Base-by-base conservation (phyloP, 768 basidiomycete species). In the Grammothele lineata region DNA sequence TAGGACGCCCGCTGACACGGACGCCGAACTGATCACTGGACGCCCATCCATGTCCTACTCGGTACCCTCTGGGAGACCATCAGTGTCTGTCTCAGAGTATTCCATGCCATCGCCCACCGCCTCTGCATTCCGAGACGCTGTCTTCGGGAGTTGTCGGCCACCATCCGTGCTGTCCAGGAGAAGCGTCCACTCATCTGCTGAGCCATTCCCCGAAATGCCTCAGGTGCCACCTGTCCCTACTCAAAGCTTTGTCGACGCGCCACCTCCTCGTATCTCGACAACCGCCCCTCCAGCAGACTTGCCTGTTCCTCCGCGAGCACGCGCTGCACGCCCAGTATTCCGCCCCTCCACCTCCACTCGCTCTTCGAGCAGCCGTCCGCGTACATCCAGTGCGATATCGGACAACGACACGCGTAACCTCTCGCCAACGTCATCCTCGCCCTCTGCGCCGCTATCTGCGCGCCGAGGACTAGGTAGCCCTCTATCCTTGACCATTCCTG, bases 51-150 rank as follows among this genome's bases (percentile, higher is more conserved):
- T 80, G 49, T 70, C 77, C 17, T 53, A 79, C 37, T 82, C 82
- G 19, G 62, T 76, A 3, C 59, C 63, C 60, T 54, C 73, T 10
- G 73, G 70, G 53, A 72, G 82, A 33, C 76, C 70, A 3, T 85
- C 85, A 17, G 53, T 57, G 30, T 51, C 52, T 14, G 49, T 81
- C 23, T 86, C 85, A 11, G 77, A 81, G 44, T 83, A 84, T 61
- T 82, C 84, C 9, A 79, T 81, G 53, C 72, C 77, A 4, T 89
- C 87, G 9, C 87, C 87, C 1, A 85, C 86, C 3, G 80, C 74
- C 5, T 88, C 87, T n/a, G 85, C 83, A n/a, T 90, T 90, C 66
- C 77, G 79, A 22, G 85, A 87, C 54, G 77, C 73, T 14, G 61
- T 77, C 34, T 72, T 69, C 38, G 61, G 50, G 19, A 61, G 55